phyloP scores from a whole-genome alignment of 148 eudicot species.

The Rhododendron kiyosumense region DNA sequence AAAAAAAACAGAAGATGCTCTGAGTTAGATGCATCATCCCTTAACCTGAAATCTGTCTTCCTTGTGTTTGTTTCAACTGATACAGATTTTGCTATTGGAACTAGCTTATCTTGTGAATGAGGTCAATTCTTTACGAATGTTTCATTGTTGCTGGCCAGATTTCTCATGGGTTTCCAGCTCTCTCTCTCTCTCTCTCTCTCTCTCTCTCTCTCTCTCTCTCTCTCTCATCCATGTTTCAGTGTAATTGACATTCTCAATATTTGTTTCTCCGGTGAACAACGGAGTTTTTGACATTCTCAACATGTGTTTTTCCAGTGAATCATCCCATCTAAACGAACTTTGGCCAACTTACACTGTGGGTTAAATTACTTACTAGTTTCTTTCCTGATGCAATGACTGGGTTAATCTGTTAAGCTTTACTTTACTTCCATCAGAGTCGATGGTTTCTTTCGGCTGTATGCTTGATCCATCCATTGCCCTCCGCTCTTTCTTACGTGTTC shows the following conservation, averaged over 20 bases:
- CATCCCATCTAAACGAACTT: background rate
- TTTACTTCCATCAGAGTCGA: background rate
- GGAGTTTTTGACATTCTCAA: background rate
- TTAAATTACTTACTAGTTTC: background rate
- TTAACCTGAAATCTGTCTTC: background rate
- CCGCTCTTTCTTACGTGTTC: background rate
- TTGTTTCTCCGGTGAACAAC: background rate
- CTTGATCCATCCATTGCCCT: background rate
- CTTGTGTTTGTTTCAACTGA: background rate
- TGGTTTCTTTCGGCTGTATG: background rate
- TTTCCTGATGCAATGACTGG: background rate
- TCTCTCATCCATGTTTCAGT: background rate
- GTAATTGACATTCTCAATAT: background rate
- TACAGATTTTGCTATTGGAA: background rate
- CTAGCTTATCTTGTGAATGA: background rate
- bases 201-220: background rate
- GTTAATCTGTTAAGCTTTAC: background rate
- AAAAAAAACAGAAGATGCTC: background rate
- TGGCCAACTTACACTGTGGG: background rate
- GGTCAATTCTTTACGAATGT: background rate
- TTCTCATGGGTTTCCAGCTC: background rate
- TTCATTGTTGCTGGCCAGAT: background rate
- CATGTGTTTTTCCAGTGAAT: background rate
- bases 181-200: no score
- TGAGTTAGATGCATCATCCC: constrained; percentile 10